Evolutionary conservation across 257 asterid genomes (phyloP).

Genomic region (Orobanche coerulescens): DNA sequence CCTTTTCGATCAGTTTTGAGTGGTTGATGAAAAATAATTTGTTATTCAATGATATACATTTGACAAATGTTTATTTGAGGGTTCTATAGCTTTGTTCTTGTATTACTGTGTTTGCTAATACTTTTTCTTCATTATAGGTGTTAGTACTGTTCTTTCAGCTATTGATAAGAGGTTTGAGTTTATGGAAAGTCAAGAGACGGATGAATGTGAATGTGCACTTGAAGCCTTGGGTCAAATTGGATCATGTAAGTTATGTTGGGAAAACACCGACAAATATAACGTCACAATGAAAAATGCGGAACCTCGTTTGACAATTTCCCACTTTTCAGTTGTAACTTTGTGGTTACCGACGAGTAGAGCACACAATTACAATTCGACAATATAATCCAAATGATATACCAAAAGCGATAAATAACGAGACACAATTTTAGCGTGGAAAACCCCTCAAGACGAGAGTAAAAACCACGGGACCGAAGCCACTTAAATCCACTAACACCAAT

Average conservation of each 20-base stretch:
- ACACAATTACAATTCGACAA: too few species aligned
- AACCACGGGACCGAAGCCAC: too few species aligned
- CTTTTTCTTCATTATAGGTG: slow-evolving; percentile 41
- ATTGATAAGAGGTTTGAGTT: slow-evolving; percentile 61
- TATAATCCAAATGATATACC: too few species aligned
- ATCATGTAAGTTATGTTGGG: slow-evolving; percentile 80
- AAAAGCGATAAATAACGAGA: too few species aligned
- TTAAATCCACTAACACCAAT: too few species aligned
- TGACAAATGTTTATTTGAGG: not conserved
- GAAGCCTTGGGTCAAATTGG: slow-evolving; percentile 97
- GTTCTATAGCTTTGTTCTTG: not conserved
- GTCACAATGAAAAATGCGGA: too few species aligned
- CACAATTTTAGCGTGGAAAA: too few species aligned
- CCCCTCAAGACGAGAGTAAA: too few species aligned
- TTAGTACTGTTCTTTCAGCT: slow-evolving; percentile 49
- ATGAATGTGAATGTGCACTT: slow-evolving; percentile 91
- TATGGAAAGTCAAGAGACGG: slow-evolving; percentile 52
- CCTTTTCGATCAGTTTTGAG: not conserved
- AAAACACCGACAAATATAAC: too few species aligned
- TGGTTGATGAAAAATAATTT: slow-evolving; percentile 1
- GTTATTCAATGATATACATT: not conserved
- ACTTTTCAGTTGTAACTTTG: too few species aligned
- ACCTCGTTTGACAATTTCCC: too few species aligned
- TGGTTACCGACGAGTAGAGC: too few species aligned
- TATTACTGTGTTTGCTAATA: slow-evolving; percentile 7